Base-by-base conservation (phyloP, 108 stramenopile genomes). In the Nitzschia inconspicua region DNA sequence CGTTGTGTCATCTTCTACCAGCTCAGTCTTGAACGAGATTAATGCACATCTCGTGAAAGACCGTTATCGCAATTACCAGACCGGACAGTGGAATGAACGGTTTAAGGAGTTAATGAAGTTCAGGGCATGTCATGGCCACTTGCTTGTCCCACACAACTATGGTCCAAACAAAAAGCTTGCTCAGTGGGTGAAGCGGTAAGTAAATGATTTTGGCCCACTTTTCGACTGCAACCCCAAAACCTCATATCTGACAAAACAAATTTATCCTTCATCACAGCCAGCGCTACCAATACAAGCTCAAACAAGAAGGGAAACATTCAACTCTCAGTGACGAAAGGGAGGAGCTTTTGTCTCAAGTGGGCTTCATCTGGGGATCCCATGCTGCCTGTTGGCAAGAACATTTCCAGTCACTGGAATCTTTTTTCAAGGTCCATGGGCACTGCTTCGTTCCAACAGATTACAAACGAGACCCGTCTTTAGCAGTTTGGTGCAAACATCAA, bases 321-420 rank as follows among this genome's bases (percentile, higher is more conserved):
- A 70, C 68, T 26, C 74, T 82, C 52, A 73, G 69, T 3, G 29
- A 39, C n/a, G 80, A 82, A 31, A 68, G 80, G 8, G 27, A 77
- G 3, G 47, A 42, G 11, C 35, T 55, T 10, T 47, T 82, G 25
- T 68, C 74, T 10, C 41, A 70, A 19, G 34, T 80, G 22, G 78
- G 62, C 13, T 79, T 79, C 64, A 55, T 64, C 10, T 79, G 78
- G 78, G 64, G 66, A 44, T 66, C 66, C 31, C 73, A 75, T 34
- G 66, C 50, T 20, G 55, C 49, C 18, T 43, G 39, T 28, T 75
- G 73, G 73, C 26, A 32, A 30, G 73, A 67, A 22, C 50, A 60
- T 20, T 41, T 75, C 8, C 18, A 62, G 11, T 60, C 48, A 16
- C 61, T 75, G 10, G 44, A 61, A 18, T n/a, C 19, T 4, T 69